Conservation (phyloP, 805 yeast genomes). For the Yamadazyma akitaensis region DNA sequence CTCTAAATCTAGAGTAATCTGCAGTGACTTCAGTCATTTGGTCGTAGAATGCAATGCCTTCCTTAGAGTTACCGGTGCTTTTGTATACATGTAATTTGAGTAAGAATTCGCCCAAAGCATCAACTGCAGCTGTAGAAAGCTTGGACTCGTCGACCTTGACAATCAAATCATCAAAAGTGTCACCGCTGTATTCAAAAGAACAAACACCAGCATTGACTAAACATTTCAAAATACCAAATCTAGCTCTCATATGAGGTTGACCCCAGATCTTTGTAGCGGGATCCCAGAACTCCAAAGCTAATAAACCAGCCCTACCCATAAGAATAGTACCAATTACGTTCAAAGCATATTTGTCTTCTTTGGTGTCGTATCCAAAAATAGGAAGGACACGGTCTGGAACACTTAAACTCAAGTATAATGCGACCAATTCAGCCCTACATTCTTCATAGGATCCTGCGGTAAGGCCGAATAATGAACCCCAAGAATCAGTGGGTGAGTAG, state of each 20-base stretch:
- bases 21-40: slow-evolving; percentile 66
- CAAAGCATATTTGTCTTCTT: slow-evolving; percentile 60
- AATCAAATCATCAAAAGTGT: slow-evolving; percentile 55
- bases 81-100: slow-evolving; percentile 74
- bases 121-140: slow-evolving; percentile 67
- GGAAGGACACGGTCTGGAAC: slow-evolving; percentile 55
- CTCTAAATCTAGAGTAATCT: slow-evolving; percentile 64
- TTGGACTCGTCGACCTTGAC: slow-evolving; percentile 58
- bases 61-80: slow-evolving; percentile 66
- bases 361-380: slow-evolving; percentile 64
- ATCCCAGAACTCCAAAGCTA: slow-evolving; percentile 85
- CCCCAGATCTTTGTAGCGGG: slow-evolving; percentile 84
- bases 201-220: slow-evolving; percentile 69
- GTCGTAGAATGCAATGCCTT: slow-evolving; percentile 61
- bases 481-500: slow-evolving; percentile 80
- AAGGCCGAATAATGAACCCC: slow-evolving; percentile 85
- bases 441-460: slow-evolving; percentile 88
- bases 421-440: slow-evolving; percentile 90
- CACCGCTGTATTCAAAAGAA: slow-evolving; percentile 42
- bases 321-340: slow-evolving; percentile 65
- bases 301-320: slow-evolving; percentile 86
- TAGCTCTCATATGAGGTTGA: slow-evolving; percentile 92
- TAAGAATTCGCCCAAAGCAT: slow-evolving; percentile 69
- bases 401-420: slow-evolving; percentile 73
- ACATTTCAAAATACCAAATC: slow-evolving; percentile 79